A percentile compares a stretch with the other conserved stretches of the same genome.
Conservation (phyloP, 352 stramenopile species). For the Pythium guiyangense region DNA sequence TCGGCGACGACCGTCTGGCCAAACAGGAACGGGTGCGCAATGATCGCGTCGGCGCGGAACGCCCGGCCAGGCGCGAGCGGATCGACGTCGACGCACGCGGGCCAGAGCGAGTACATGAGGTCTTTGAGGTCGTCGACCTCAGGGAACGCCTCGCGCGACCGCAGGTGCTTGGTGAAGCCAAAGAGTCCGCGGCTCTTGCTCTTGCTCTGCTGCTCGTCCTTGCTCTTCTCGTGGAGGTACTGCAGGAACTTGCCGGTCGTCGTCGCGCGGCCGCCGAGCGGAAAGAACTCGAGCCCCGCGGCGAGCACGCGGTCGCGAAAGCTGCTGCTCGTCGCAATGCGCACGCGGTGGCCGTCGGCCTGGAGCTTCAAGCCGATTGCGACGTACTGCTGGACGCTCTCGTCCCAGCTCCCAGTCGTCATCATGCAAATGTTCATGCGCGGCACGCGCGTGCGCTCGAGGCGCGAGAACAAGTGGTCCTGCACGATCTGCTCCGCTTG, state of each 20-base stretch:
- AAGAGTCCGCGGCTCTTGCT: conserved; percentile 5
- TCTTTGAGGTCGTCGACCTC: conserved; percentile 49
- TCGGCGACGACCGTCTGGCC: conserved; percentile 93
- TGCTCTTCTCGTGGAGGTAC: conserved; percentile 29
- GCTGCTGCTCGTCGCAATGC: conserved; percentile 86
- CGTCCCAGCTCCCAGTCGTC: conserved; percentile 83
- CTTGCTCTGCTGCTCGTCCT: background rate
- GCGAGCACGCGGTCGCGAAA: conserved; percentile 85
- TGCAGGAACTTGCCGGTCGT: conserved; percentile 89
- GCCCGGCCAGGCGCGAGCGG: conserved; percentile 32
- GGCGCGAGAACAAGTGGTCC: conserved; percentile 16
- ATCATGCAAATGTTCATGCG: conserved; percentile 85
- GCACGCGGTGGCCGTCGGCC: conserved; percentile 85
- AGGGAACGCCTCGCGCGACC: conserved; percentile 65
- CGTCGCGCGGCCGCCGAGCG: conserved; percentile 54
- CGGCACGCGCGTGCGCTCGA: conserved; percentile 14
- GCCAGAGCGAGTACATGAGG: conserved; percentile 60
- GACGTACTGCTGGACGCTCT: conserved; percentile 83
- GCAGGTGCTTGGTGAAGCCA: conserved; percentile 40
- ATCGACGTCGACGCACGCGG: conserved; percentile 43
- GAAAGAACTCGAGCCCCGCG: conserved; percentile 76
- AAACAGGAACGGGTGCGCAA: conserved; percentile 92
- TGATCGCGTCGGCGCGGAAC: conserved; percentile 90
- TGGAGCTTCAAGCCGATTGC: conserved; percentile 84
- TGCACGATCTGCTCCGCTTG: conserved; percentile 3